These are phyloP conservation scores for Aspergillus bridgeri DNA, from an alignment of 495 filamentous ascomycete genomes.

Conservation along the genomic window DNA sequence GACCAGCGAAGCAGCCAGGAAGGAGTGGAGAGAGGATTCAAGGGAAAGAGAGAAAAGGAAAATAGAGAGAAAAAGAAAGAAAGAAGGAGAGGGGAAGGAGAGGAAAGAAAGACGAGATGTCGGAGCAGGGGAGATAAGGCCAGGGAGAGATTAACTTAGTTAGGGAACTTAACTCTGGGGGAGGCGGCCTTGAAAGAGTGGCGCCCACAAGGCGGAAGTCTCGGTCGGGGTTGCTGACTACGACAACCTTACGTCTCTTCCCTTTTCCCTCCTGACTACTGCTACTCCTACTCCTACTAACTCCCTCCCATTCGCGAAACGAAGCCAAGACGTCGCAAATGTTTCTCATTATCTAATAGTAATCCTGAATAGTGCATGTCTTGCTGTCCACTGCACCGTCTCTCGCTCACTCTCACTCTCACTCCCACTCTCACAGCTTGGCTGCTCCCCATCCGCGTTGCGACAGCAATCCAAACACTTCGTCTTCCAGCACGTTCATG, in stretches of 20 bases:
- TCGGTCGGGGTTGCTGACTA: not conserved
- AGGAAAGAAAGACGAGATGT: not conserved
- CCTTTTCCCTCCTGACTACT: not conserved
- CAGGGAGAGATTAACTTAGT: too few relatives aligned
- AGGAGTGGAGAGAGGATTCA: not conserved
- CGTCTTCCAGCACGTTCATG: slow-evolving; percentile 33
- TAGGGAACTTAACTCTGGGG: not conserved
- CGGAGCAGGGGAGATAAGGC: not conserved
- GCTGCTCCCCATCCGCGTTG: slow-evolving; percentile 39
- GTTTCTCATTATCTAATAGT: not conserved
- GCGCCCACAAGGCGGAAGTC: too few relatives aligned
- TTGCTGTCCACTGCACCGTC: not conserved
- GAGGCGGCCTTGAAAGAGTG: too few relatives aligned
- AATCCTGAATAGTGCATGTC: too few relatives aligned
- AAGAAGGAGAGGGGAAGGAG: not conserved
- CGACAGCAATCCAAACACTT: slow-evolving; percentile 45
- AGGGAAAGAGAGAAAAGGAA: not conserved
- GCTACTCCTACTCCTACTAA: too few relatives aligned
- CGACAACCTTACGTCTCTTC: not conserved
- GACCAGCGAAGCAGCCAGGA: slow-evolving; percentile 12
- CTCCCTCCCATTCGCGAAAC: not conserved
- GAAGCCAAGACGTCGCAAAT: not conserved
- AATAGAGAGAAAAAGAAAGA: slow-evolving; percentile 7
- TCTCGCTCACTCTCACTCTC: not conserved
- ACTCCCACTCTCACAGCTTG: slow-evolving; percentile 9